Evolutionary conservation across 2,329 filamentous ascomycete genomes (phyloP), one percentile per base, ranked within the genome.

Genomic region (Aureobasidium uvarum): DNA sequence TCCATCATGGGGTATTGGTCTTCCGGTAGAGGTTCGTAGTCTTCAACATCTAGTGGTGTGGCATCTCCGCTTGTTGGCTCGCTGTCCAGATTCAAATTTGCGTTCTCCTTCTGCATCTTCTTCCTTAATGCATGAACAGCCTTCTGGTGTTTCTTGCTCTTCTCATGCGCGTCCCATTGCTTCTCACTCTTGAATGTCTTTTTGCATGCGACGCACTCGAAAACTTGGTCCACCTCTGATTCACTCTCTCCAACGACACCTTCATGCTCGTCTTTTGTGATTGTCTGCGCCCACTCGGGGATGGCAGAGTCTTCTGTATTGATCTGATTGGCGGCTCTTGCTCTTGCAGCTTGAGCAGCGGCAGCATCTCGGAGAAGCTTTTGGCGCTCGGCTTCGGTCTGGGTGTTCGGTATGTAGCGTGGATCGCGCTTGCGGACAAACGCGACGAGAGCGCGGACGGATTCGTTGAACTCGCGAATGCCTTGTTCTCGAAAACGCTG

Each of bases 61-160:
- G 62, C 70, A 3, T 75, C 68, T 20, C 73, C 74, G 51, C 71
- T 73, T 5, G 70, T 62, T 3, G 69, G 69, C 33, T 77, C 75
- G 5, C 75, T 74, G 25, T 79, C 77, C 39, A 82, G 70, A 64
- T 80, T 73, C 39, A 92, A 75, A 56, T 86, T 81, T 54, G 81
- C 80, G 71, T 93, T 89, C 72, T 99, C 90, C 70, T 88, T 87
- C 70, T 84, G 85, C 92, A 99, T 96, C 74, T 95, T 88, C 72
- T 86, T 84, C 71, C 86, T 87, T 45, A 99, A 78, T 67, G 92
- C 85, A 70, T 93, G 88, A 7, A 97, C 84, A 2, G 92, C 89
- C 74, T 96, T 98, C 67, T 88, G 78, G 72, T 99, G 95, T 77
- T 98, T 99, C 76, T 96, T 99, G 81, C 94, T 98, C 79, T 89